Evolutionary conservation across 257 asterid species (phyloP).

Genomic region (Capsicum rhomboideum): DNA sequence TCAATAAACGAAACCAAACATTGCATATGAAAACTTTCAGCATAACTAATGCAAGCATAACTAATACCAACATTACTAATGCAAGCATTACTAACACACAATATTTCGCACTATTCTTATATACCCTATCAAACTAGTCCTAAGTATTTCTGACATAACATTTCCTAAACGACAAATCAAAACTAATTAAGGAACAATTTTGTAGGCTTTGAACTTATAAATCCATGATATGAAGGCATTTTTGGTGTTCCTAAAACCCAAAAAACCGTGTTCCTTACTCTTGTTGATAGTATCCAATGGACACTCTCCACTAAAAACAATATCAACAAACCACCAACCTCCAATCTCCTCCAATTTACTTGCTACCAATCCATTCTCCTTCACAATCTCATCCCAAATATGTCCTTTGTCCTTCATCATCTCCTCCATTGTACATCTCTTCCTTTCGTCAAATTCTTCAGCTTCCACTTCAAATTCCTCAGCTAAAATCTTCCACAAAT

Average conservation of each 20-base stretch:
- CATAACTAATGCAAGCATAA: too few relatives aligned
- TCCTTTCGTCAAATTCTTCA: slow-evolving; percentile 12
- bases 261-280: slow-evolving; percentile 25
- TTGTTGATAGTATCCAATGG: slow-evolving; percentile 20
- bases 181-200: neutral
- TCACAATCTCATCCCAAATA: slow-evolving; percentile 34
- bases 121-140: too few relatives aligned
- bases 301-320: slow-evolving; percentile 1
- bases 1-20: too few relatives aligned
- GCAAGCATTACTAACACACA: too few relatives aligned
- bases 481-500: slow-evolving; percentile 20
- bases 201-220: slow-evolving; percentile 15
- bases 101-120: too few relatives aligned
- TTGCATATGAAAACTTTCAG: too few relatives aligned
- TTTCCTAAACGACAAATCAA: neutral
- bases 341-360: slow-evolving; percentile 24
- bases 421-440: slow-evolving; percentile 14
- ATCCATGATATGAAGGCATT: slow-evolving; percentile 20
- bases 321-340: slow-evolving; percentile 28
- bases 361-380: slow-evolving; percentile 10
- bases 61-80: too few relatives aligned
- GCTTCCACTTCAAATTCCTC: slow-evolving; percentile 21
- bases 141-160: neutral
- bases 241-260: slow-evolving; percentile 27
- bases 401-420: slow-evolving; percentile 24